Evolutionary conservation across 2,329 filamentous ascomycete species (phyloP).

Genomic region (Cercospora janseana): DNA sequence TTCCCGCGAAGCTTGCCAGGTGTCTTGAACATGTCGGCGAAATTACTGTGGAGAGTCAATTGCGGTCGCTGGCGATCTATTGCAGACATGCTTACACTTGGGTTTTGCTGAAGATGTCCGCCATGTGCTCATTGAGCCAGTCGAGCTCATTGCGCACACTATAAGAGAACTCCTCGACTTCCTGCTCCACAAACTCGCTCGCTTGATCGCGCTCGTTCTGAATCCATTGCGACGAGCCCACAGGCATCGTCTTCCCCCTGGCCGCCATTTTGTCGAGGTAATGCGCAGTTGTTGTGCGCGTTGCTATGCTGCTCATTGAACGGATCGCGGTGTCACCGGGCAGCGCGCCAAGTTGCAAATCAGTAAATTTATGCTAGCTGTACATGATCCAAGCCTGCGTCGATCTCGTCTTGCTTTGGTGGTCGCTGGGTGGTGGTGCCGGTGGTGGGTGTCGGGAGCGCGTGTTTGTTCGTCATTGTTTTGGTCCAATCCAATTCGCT

Average conservation of each 20-base stretch:
- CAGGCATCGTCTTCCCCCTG: conserved; percentile 29
- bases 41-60: conserved; percentile 63
- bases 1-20: conserved; percentile 80
- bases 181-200: conserved; percentile 70
- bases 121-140: conserved; percentile 99
- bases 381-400: conserved; percentile 22
- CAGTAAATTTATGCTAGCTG: conserved; percentile 20
- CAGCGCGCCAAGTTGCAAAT: conserved; percentile 15
- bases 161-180: conserved; percentile 90
- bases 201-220: conserved; percentile 78
- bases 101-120: conserved; percentile 82
- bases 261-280: conserved; percentile 29
- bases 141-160: conserved; percentile 91
- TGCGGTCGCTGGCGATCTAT: not conserved
- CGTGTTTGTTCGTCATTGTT: conserved; percentile 12
- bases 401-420: conserved; percentile 16
- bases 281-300: conserved; percentile 17
- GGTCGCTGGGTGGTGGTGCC: conserved; percentile 13
- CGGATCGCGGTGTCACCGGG: conserved; percentile 7
- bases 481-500: conserved; percentile 1
- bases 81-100: conserved; percentile 65
- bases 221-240: conserved; percentile 64
- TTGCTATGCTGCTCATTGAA: conserved; percentile 21
- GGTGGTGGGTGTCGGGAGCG: conserved; percentile 13
- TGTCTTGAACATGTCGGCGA: conserved; percentile 94